Conservation (phyloP, 306 rosid genomes). For the Rosa multiflora region DNA sequence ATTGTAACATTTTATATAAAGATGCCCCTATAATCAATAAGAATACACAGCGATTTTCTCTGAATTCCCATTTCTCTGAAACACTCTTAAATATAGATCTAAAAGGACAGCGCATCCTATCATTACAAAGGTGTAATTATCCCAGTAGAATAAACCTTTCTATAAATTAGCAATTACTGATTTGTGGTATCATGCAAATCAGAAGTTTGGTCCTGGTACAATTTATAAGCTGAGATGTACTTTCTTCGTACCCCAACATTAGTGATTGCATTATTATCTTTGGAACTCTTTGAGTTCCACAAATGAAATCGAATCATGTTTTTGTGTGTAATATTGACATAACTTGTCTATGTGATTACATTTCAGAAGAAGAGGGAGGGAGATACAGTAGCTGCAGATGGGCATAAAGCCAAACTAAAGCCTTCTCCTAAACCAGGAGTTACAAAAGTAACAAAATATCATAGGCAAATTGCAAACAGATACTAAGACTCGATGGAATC, state of each 20-base stretch:
- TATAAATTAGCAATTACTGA: too few species aligned
- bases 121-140: too few species aligned
- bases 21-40: too few species aligned
- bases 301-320: background rate
- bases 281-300: conserved; percentile 8
- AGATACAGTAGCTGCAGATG: background rate
- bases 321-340: conserved; percentile 4
- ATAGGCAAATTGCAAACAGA: background rate
- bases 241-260: background rate
- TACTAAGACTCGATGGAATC: conserved; percentile 32
- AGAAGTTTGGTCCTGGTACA: too few species aligned
- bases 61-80: too few species aligned
- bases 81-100: too few species aligned
- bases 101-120: too few species aligned
- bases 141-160: too few species aligned
- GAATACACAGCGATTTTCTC: too few species aligned
- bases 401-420: background rate
- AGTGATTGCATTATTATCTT: background rate
- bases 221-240: background rate
- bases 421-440: background rate
- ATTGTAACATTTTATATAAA: too few species aligned
- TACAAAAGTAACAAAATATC: background rate
- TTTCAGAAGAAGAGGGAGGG: conserved; percentile 9
- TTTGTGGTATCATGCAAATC: too few species aligned
- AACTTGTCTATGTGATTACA: conserved; percentile 11